Evolutionary conservation across 2,329 filamentous ascomycete species (phyloP).

Genomic region (Sphaerulina musiva): DNA sequence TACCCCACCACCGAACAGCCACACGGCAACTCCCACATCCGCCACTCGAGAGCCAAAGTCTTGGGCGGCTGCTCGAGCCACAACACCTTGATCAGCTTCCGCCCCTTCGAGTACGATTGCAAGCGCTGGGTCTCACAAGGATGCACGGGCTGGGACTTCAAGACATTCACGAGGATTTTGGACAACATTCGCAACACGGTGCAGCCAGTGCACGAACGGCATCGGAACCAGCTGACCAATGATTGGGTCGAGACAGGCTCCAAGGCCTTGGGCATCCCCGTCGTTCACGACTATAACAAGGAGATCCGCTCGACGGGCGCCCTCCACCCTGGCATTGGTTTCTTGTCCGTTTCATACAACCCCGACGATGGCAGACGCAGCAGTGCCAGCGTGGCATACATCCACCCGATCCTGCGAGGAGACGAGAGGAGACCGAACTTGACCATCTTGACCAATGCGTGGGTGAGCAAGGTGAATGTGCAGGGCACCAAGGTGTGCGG

Average conservation of each 20-base stretch:
- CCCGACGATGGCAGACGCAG: constrained; percentile 78
- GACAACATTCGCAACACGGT: constrained; percentile 85
- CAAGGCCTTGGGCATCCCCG: constrained; percentile 68
- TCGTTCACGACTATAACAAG: constrained; percentile 80
- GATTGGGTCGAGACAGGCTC: constrained; percentile 84
- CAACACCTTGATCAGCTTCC: constrained; percentile 90
- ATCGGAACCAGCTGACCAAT: constrained; percentile 84
- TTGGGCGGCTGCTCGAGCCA: constrained; percentile 88
- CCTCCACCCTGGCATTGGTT: constrained; percentile 71
- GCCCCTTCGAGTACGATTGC: constrained; percentile 83
- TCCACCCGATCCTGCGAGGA: constrained; percentile 80
- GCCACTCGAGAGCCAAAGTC: constrained; percentile 87
- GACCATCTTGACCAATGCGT: constrained; percentile 78
- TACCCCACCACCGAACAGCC: constrained; percentile 86
- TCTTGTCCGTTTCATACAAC: constrained; percentile 88
- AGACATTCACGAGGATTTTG: constrained; percentile 72
- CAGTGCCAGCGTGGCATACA: constrained; percentile 84
- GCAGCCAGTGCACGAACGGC: constrained; percentile 76
- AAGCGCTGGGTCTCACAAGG: constrained; percentile 76
- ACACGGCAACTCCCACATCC: constrained; percentile 84
- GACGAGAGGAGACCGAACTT: constrained; percentile 78
- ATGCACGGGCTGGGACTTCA: constrained; percentile 79
- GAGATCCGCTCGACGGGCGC: constrained; percentile 69
- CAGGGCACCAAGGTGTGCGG: constrained; percentile 64
- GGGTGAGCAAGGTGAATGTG: constrained; percentile 77